Evolutionary conservation across 257 asterid genomes (phyloP), one percentile per base, ranked within the genome.

Genomic region (Solanum piurae): DNA sequence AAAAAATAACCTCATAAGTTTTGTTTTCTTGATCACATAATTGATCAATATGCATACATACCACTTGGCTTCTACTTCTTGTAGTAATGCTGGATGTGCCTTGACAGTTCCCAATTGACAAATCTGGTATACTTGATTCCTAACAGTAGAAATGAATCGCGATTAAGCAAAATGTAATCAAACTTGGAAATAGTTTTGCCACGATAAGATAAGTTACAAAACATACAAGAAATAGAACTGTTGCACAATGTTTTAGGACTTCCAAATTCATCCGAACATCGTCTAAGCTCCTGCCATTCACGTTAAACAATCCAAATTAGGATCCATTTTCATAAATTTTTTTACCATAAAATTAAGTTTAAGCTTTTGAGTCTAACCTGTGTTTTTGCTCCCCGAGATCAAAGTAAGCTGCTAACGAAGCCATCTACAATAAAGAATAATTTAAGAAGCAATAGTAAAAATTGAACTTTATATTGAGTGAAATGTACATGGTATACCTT

Each of bases 231-330:
- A 97, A 89, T 31, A 97, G 87, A 14, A 97, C 99, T 1, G 99
- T 94, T 83, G 99, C 99, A 88, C 99, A 97, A 90, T 97, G 96
- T 92, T 97, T 97, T 83, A 97, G 87, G 55, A 97, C 99, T 90
- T 97, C 99, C 94, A 97, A 87, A 86, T 97, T 95, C 98, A 97
- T 92, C 80, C 99, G 93, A 49, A 91, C 98, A 90, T 97, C 99
- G 31, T 95, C 99, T 91, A 97, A 92, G 90, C 99, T 95, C 96
- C 99, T 95, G 86, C 76, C 90, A 62, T 83, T 60, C 42, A 88
- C 18, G 49, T 72, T 11, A 20, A 46, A 55, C 27, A 73, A 8
- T 20, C 20, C 40, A 85, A 66, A 85, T 71, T 18, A 25, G 40
- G 7, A 71, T 66, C 31, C 58, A 62, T 18, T 66, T 42, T 71